Conservation (phyloP, 176 grass and related monocot species). For the Coix lacrymajobi region DNA sequence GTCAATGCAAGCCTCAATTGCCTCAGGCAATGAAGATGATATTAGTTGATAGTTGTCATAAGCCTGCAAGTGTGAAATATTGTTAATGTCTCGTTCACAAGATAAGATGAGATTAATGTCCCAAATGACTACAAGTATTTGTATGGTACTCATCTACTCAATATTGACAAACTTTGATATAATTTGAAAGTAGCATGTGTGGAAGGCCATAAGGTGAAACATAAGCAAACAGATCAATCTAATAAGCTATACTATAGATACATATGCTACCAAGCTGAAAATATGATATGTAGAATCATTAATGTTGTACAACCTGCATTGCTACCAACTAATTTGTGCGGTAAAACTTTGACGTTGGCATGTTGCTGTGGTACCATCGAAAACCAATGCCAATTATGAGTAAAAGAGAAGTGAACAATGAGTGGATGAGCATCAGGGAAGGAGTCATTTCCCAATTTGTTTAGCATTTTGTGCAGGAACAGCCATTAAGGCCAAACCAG, state of each 20-base stretch:
- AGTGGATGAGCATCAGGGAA: not conserved
- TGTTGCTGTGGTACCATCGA: not conserved
- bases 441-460: not conserved
- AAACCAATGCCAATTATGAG: not conserved
- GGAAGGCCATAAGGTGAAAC: slow-evolving; percentile 6
- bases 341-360: not conserved
- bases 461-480: not conserved
- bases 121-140: not conserved
- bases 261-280: slow-evolving; percentile 1
- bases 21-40: slow-evolving; percentile 67
- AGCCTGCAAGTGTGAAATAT: slow-evolving; percentile 46
- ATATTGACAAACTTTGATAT: not conserved
- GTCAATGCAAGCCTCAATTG: slow-evolving; percentile 88
- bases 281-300: not conserved
- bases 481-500: not conserved
- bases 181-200: not conserved
- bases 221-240: not conserved
- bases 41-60: slow-evolving; percentile 92
- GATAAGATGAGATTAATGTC: slow-evolving; percentile 17
- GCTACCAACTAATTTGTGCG: not conserved
- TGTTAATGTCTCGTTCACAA: slow-evolving; percentile 4
- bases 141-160: not conserved
- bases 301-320: not conserved
- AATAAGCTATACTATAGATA: not conserved
- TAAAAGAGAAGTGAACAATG: not conserved